Evolutionary conservation across 2,329 filamentous ascomycete genomes (phyloP).

Genomic region (Penicillium sclerotigenum): DNA sequence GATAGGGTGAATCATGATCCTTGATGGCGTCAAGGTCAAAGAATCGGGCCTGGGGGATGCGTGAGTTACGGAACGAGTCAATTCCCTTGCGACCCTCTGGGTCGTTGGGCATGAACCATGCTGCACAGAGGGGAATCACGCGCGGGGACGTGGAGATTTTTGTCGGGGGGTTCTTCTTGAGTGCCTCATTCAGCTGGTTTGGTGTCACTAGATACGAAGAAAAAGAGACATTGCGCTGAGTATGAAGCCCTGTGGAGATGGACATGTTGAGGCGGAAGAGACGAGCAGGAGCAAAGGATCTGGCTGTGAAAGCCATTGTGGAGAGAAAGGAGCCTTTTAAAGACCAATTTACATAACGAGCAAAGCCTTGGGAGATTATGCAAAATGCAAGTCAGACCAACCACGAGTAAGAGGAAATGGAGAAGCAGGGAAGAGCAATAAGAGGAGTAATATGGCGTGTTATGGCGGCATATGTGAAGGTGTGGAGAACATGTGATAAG

Average conservation of each 20-base stretch:
- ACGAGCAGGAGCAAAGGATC: constrained; percentile 27
- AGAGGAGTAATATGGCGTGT: constrained; percentile 6
- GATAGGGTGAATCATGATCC: constrained; percentile 82
- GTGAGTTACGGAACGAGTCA: constrained; percentile 73
- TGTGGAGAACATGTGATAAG: constrained; percentile 25
- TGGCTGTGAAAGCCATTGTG: constrained; percentile 37
- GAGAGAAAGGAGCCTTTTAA: background rate
- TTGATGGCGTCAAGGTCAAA: constrained; percentile 94
- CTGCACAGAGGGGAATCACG: constrained; percentile 83
- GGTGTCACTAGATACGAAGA: constrained; percentile 85
- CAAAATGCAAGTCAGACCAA: background rate
- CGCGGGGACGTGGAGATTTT: constrained; percentile 77
- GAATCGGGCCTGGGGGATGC: constrained; percentile 87
- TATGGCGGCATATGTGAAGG: constrained; percentile 11
- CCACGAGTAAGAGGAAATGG: background rate
- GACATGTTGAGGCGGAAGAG: constrained; percentile 30
- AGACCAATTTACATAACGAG: constrained; percentile 30
- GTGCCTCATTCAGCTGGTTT: constrained; percentile 72
- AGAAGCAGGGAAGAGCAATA: constrained; percentile 7
- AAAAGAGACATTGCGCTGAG: constrained; percentile 54
- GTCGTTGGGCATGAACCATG: constrained; percentile 97
- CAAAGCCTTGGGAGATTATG: background rate
- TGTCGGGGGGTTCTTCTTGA: constrained; percentile 76
- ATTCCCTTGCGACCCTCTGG: constrained; percentile 69
- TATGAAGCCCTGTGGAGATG: constrained; percentile 18